Evolutionary conservation across 108 stramenopile species (phyloP).

Genomic region (Chaetoceros tenuissimus): DNA sequence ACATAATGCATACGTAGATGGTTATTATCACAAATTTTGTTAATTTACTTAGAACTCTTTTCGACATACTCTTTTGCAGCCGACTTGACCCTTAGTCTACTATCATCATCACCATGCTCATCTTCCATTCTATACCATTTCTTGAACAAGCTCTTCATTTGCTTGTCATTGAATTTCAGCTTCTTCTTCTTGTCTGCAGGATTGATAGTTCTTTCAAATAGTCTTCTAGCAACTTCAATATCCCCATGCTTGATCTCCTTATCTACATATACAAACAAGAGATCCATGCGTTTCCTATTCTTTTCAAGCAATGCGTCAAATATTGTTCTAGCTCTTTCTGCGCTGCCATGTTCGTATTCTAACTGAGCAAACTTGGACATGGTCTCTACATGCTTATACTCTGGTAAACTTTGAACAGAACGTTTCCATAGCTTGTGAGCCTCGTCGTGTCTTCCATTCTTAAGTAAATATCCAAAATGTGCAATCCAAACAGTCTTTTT

Average conservation of each 20-base stretch:
- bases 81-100: constrained; percentile 80
- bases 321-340: constrained; percentile 86
- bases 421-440: constrained; percentile 79
- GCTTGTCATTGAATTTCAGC: constrained; percentile 76
- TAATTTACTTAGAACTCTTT: too few relatives aligned
- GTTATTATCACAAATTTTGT: too few relatives aligned
- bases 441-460: constrained; percentile 60
- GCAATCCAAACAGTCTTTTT: constrained; percentile 92
- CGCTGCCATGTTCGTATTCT: constrained; percentile 82
- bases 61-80: constrained; percentile 85
- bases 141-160: constrained; percentile 96
- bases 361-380: constrained; percentile 87
- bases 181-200: constrained; percentile 22
- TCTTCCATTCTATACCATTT: constrained; percentile 93
- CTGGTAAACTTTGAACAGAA: constrained; percentile 67
- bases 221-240: constrained; percentile 54
- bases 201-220: constrained; percentile 61
- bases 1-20: too few relatives aligned
- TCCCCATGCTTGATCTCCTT: constrained; percentile 92
- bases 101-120: constrained; percentile 70
- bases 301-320: constrained; percentile 84
- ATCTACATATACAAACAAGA: constrained; percentile 90
- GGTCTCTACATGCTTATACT: constrained; percentile 87
- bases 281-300: constrained; percentile 87
- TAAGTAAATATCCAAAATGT: constrained; percentile 66